Conservation (phyloP, 1,139 yeast species). For the Yamadazyma diddensiae region DNA sequence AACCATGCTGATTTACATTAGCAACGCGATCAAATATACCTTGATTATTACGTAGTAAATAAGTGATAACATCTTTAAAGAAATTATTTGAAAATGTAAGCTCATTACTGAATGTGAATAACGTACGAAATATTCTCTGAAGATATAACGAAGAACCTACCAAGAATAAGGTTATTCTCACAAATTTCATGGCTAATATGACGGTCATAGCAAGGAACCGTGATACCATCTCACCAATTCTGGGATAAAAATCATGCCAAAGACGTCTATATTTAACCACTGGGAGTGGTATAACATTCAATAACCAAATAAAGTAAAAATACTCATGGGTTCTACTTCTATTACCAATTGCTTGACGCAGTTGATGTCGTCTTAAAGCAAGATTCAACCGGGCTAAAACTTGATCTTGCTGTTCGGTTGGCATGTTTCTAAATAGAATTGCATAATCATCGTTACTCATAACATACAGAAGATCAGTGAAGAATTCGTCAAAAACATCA, state of each 20-base stretch:
- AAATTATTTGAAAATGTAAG: constrained; percentile 32
- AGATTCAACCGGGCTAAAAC: constrained; percentile 15
- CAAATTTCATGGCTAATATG: constrained; percentile 10
- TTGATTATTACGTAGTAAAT: constrained; percentile 19
- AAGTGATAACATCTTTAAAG: constrained; percentile 28
- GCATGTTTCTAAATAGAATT: constrained; percentile 14
- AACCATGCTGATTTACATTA: constrained; percentile 5
- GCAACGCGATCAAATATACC: constrained; percentile 6
- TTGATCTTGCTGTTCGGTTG: constrained; percentile 15
- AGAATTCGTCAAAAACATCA: constrained; percentile 1
- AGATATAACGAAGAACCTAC: constrained; percentile 17
- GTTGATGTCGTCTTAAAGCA: constrained; percentile 5
- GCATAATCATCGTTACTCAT: constrained; percentile 4
- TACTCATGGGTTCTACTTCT: constrained; percentile 2
- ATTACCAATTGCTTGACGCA: not conserved
- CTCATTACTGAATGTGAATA: constrained; percentile 27
- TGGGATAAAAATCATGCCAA: constrained; percentile 20
- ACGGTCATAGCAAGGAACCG: constrained; percentile 6
- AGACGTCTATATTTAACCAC: constrained; percentile 23
- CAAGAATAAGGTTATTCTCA: constrained; percentile 19
- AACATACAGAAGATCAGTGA: constrained; percentile 1
- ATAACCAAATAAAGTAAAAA: constrained; percentile 16
- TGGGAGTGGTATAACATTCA: constrained; percentile 26
- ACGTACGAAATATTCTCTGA: constrained; percentile 12
- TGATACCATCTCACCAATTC: constrained; percentile 2